Base-by-base conservation (phyloP, 2,329 filamentous ascomycete genomes). In the Tolypocladium ophioglossoides region DNA sequence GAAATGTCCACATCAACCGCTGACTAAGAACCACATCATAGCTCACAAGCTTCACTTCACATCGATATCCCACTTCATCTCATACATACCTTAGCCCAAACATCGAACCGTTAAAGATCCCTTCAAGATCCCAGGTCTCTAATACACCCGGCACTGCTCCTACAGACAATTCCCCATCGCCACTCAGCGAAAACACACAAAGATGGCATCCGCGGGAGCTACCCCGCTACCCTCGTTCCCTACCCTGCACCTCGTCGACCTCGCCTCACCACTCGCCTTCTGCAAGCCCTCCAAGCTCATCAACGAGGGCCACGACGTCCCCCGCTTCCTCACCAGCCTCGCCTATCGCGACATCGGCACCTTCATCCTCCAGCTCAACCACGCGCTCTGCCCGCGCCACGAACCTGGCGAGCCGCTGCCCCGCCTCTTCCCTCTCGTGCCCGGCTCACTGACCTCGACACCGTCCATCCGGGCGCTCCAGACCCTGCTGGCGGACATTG, bases 321-420 rank as follows among this genome's bases (percentile, higher is more conserved):
- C 81, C 22, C 81, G 79, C 58, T 99, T 97, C 69, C 81, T 95
- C 52, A 80, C 78, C 10, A 91, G 89, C 50, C 82, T 81, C 61
- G 94, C 90, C 47, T 96, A 97, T 72, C 80, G 83, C 55, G 90
- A 96, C 66, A 88, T 99, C 53, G 87, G 89, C 69, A 79, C 82
- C 49, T 97, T 96, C 68, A 75, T 97, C 49, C 78, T 95, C 60
- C 94, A 97, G 72, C 83, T 99, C 50, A 97, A 96, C 69, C 83
- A 86, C 55, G 81, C 91, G 12, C 83, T 97, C 72, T 88, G 92
- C 60, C 91, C 92, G 0, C 76, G 82, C 48, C 66, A 74, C 46
- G 78, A 80, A 59, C n/a, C 59, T n/a, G 57, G 56, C 40, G 60
- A 63, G 14, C 54, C 62, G 54, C 56, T 60, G 39, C 68, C 69